These are phyloP conservation scores for Trichophyton equinum DNA, from an alignment of 2,329 filamentous ascomycete species.

Conservation along the genomic window DNA sequence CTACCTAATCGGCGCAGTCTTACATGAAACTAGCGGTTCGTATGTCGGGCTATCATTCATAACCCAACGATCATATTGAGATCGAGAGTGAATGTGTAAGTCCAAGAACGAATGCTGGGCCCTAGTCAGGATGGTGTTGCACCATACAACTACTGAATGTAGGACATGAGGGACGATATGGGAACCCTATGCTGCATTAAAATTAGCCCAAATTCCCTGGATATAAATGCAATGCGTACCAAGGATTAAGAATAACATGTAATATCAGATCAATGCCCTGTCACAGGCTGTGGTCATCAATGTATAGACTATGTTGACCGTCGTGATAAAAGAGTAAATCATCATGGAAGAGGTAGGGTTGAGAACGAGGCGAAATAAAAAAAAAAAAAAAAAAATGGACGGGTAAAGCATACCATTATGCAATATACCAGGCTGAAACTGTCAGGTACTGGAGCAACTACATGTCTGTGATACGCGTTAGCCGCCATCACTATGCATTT, in stretches of 20 bases:
- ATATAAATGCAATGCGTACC: no score
- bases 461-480: background rate
- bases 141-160: background rate
- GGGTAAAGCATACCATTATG: background rate
- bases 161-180: background rate
- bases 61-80: background rate
- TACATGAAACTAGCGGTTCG: background rate
- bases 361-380: background rate
- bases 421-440: background rate
- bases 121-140: background rate
- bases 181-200: background rate
- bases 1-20: no score
- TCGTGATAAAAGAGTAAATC: constrained; percentile 62
- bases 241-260: background rate
- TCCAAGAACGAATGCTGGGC: background rate
- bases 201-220: background rate
- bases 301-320: constrained; percentile 70
- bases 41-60: background rate
- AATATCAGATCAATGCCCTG: constrained; percentile 44
- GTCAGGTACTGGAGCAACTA: background rate
- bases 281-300: constrained; percentile 73
- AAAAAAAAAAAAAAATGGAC: no score
- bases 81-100: background rate
- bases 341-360: constrained; percentile 42
- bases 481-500: background rate